A percentile compares a stretch with the other conserved stretches of the same genome.
phyloP scores from a whole-genome alignment of 495 filamentous ascomycete genomes.

The Lepraria neglecta region DNA sequence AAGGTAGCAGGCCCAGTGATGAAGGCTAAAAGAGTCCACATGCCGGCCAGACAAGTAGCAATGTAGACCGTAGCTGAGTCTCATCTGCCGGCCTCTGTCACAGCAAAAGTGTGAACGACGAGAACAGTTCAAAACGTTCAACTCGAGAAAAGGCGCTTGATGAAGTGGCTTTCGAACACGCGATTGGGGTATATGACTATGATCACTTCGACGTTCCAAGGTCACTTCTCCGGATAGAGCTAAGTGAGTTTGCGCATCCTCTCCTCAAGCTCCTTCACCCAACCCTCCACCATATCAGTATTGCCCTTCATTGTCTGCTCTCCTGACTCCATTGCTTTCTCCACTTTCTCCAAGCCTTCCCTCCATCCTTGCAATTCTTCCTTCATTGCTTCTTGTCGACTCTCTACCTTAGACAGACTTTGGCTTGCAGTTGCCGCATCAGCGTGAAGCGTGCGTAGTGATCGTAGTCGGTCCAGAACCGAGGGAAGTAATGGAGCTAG shows the following conservation, averaged over 20 bases:
- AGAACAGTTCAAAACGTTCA: no score
- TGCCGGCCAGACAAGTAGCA: no score
- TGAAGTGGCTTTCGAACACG: not conserved
- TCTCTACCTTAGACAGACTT: conserved; percentile 67
- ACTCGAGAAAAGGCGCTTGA: no score
- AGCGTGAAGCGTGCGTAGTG: conserved; percentile 75
- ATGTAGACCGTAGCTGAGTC: no score
- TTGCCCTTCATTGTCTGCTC: conserved; percentile 68
- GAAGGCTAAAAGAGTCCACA: no score
- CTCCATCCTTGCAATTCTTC: conserved; percentile 80
- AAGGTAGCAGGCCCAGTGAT: no score
- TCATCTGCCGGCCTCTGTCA: no score
- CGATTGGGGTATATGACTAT: conserved; percentile 13
- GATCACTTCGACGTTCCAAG: not conserved
- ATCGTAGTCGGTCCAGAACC: conserved; percentile 76
- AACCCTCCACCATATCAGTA: conserved; percentile 71
- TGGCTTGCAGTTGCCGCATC: conserved; percentile 83
- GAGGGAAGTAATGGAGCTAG: conserved; percentile 78
- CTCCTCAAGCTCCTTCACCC: conserved; percentile 82
- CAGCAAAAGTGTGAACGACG: no score
- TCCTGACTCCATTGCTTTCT: conserved; percentile 61
- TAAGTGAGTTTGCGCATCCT: conserved; percentile 52
- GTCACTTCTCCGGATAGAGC: not conserved
- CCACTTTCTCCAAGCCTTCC: conserved; percentile 72
- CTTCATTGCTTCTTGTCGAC: conserved; percentile 73